phyloP scores from a whole-genome alignment of 2,329 filamentous ascomycete species.

The Incumbomyces lentus region DNA sequence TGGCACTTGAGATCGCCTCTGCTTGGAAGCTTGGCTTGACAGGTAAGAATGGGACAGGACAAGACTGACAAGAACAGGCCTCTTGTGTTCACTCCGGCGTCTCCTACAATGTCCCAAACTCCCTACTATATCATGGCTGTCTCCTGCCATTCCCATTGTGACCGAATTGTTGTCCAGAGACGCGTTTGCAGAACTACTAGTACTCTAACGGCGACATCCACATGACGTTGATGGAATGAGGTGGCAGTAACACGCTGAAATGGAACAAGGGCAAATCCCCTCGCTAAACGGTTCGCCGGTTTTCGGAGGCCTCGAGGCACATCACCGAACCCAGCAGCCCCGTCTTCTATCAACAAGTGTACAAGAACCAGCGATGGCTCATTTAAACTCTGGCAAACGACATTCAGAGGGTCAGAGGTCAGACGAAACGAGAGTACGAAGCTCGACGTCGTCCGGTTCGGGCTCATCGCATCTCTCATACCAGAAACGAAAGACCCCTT shows the following conservation, averaged over 20 bases:
- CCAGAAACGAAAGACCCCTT: constrained; percentile 8
- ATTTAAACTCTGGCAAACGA: neutral
- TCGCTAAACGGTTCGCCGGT: neutral
- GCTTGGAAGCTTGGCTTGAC: constrained; percentile 8
- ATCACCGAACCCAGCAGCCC: neutral
- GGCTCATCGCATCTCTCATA: constrained; percentile 15
- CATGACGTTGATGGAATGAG: constrained; percentile 4
- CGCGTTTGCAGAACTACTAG: neutral
- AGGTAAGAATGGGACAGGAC: constrained; percentile 6
- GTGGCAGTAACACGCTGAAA: constrained; percentile 1
- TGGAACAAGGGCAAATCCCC: constrained; percentile 3
- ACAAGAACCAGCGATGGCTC: neutral
- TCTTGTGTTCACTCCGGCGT: neutral
- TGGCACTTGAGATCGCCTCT: constrained; percentile 5
- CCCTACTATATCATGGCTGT: constrained; percentile 1
- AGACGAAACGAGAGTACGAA: constrained; percentile 12
- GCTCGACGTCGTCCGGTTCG: constrained; percentile 18
- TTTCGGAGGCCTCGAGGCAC: neutral
- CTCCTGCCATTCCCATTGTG: neutral
- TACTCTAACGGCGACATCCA: neutral
- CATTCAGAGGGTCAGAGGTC: constrained; percentile 4
- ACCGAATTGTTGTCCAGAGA: neutral
- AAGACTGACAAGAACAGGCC: constrained; percentile 7
- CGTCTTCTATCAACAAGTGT: neutral
- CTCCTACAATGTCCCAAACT: constrained; percentile 1